Conservation (phyloP, 192 early-diverging fungal genomes). For the Kappamyces sp. region DNA sequence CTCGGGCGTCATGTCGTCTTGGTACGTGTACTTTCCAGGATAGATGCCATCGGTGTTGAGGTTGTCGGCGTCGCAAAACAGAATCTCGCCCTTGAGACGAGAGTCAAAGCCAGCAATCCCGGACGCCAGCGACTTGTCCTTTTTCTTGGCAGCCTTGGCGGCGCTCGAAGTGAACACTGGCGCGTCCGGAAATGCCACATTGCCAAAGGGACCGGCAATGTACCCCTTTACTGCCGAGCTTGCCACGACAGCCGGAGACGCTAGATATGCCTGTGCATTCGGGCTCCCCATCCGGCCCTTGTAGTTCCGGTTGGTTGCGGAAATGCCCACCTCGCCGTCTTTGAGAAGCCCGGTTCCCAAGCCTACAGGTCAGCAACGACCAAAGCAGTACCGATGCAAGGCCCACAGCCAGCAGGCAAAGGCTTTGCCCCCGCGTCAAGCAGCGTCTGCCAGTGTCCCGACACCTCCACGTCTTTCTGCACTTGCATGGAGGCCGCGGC, state of each 20-base stretch:
- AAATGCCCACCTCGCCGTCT: conserved; percentile 96
- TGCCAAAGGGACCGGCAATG: conserved; percentile 54
- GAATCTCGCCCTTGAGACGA: conserved; percentile 69
- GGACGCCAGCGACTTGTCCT: background rate
- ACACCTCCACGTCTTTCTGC: conserved; percentile 72
- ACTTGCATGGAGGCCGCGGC: conserved; percentile 92
- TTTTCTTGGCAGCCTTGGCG: conserved; percentile 15
- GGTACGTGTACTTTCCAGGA: conserved; percentile 97
- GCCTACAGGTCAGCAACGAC: conserved; percentile 34
- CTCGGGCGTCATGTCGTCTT: conserved; percentile 85
- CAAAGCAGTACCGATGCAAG: conserved; percentile 71
- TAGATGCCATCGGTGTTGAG: conserved; percentile 99
- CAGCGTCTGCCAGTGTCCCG: conserved; percentile 83
- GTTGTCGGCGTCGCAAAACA: conserved; percentile 91
- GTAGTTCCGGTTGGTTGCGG: conserved; percentile 98
- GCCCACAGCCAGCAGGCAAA: conserved; percentile 94
- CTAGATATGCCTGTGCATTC: conserved; percentile 83
- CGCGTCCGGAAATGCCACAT: background rate
- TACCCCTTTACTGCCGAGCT: conserved; percentile 84
- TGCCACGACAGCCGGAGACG: conserved; percentile 93
- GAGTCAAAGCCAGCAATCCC: conserved; percentile 69
- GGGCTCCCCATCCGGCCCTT: conserved; percentile 99
- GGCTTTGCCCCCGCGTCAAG: conserved; percentile 82
- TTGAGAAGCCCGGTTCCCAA: conserved; percentile 86
- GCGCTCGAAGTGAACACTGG: conserved; percentile 6